Percentiles rank a stretch among this genome's conserved stretches.
These are phyloP conservation scores for Rhodomyrtus tomentosa DNA, from an alignment of 345 rosid species.

Conservation along the genomic window DNA sequence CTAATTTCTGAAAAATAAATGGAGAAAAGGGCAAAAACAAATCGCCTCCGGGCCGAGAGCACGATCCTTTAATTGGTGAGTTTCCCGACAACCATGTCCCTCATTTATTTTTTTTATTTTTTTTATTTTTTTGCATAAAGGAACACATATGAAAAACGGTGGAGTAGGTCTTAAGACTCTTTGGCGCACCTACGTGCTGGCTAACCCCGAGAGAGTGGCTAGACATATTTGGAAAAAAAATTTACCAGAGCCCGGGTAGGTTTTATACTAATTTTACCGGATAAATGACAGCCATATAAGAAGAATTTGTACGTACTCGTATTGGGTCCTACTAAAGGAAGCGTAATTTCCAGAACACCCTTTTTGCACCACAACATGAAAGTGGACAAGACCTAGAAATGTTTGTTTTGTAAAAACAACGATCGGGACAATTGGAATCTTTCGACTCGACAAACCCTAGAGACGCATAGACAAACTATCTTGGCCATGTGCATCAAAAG, in stretches of 20 bases:
- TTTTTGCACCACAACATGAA: not conserved
- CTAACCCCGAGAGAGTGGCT: not conserved
- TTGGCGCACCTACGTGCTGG: not conserved
- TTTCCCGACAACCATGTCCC: not conserved
- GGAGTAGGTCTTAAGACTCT: too few species aligned
- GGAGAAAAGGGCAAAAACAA: not conserved
- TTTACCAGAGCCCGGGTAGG: not conserved
- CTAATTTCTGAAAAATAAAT: not conserved
- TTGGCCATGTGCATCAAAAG: not conserved
- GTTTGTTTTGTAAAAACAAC: not conserved
- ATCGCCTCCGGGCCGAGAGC: not conserved
- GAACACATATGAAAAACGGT: too few species aligned
- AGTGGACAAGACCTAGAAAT: not conserved
- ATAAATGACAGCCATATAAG: not conserved
- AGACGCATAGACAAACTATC: not conserved
- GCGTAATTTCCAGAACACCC: not conserved
- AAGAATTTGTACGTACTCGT: not conserved
- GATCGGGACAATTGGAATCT: not conserved
- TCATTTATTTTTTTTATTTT: not conserved
- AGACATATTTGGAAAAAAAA: not conserved
- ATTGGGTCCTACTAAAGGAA: not conserved
- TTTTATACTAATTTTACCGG: not conserved
- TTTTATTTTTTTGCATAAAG: too few species aligned
- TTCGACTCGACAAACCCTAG: not conserved
- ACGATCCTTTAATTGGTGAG: not conserved